Conservation (phyloP, 2,329 filamentous ascomycete genomes). For the Clarireedia homoeocarpa region DNA sequence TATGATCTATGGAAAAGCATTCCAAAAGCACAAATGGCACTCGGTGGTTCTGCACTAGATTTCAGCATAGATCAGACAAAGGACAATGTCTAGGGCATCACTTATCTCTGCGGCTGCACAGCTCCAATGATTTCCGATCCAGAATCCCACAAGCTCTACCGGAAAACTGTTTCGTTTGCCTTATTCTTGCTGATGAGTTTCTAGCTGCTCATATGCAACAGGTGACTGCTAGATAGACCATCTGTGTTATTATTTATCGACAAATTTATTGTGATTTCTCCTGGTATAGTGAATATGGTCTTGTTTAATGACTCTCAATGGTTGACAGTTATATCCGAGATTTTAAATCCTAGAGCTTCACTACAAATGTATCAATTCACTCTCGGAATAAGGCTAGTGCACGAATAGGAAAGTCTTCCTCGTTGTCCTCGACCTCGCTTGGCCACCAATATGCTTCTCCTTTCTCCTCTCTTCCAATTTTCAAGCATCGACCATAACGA, state of each 20-base stretch:
- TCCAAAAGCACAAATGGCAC: neutral
- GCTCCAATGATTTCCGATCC: neutral
- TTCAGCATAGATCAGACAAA: neutral
- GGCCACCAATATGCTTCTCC: too few species aligned
- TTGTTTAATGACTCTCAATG: too few species aligned
- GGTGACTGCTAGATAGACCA: neutral
- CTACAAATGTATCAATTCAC: too few species aligned
- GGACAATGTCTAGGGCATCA: neutral
- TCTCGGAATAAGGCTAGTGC: too few species aligned
- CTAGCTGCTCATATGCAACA: neutral
- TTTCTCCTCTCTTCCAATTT: too few species aligned
- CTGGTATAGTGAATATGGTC: too few species aligned
- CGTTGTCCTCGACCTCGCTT: too few species aligned
- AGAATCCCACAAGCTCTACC: neutral
- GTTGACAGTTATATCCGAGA: too few species aligned
- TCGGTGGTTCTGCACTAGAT: neutral
- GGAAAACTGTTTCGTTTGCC: neutral
- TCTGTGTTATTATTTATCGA: neutral
- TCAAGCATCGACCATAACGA: too few species aligned
- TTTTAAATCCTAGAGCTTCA: too few species aligned
- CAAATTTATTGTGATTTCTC: too few species aligned
- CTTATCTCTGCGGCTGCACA: neutral
- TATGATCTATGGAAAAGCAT: neutral
- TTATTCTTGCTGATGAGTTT: neutral
- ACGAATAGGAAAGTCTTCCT: too few species aligned